Evolutionary conservation across 2,329 filamentous ascomycete species (phyloP).

Genomic region (Metarhizium anisopliae): DNA sequence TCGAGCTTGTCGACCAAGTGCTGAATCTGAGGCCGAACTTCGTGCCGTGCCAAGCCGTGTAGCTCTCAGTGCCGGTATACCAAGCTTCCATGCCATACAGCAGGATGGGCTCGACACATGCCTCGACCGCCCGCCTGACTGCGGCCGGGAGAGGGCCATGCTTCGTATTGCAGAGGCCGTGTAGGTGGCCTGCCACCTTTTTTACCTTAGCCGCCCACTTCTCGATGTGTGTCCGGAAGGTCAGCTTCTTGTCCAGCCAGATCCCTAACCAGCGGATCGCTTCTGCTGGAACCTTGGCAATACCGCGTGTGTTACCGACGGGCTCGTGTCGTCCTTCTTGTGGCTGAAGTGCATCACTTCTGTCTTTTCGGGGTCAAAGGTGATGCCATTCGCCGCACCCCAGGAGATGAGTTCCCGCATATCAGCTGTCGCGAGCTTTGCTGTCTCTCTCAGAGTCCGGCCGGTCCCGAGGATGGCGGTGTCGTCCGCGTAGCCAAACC

Average conservation of each 20-base stretch:
- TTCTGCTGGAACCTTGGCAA: neutral
- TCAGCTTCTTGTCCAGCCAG: constrained; percentile 10
- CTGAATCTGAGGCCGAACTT: no score
- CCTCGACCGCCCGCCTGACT: neutral
- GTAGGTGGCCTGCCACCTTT: constrained; percentile 6
- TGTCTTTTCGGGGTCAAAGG: constrained; percentile 13
- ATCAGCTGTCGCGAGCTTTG: constrained; percentile 3
- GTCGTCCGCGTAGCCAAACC: neutral
- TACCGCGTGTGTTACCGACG: neutral
- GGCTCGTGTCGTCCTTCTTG: neutral
- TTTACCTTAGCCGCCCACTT: constrained; percentile 10
- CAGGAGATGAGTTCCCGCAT: constrained; percentile 8
- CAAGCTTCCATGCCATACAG: no score
- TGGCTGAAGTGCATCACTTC: constrained; percentile 14
- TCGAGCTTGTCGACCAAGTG: no score
- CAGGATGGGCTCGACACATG: neutral
- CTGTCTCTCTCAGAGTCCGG: constrained; percentile 8
- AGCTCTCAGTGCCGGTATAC: no score
- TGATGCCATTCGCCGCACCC: constrained; percentile 11
- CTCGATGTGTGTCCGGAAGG: constrained; percentile 10
- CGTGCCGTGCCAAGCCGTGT: no score
- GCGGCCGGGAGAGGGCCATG: neutral
- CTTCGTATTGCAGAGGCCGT: neutral
- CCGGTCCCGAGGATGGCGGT: constrained; percentile 10
- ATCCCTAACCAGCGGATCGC: constrained; percentile 14